phyloP scores from a whole-genome alignment of 768 basidiomycete species.

The Piloderma croceum region DNA sequence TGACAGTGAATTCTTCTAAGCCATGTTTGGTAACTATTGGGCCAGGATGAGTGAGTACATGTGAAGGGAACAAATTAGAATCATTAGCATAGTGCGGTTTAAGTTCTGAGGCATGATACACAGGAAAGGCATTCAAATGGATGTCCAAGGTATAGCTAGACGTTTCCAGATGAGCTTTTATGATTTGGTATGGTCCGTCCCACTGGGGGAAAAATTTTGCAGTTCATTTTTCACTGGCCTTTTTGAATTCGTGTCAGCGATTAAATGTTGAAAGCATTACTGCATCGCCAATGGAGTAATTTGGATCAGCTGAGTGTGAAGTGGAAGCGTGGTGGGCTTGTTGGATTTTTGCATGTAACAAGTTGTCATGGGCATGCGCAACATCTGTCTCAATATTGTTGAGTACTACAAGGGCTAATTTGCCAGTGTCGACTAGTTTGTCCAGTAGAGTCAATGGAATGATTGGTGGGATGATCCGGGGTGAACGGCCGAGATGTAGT shows the following conservation, averaged over 20 bases:
- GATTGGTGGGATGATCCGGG: conserved; percentile 10
- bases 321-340: no score
- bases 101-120: conserved; percentile 10
- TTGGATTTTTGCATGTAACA: no score
- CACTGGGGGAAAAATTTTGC: no score
- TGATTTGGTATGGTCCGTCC: conserved; percentile 13
- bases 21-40: no score
- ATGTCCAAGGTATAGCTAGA: conserved; percentile 15
- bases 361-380: conserved; percentile 21
- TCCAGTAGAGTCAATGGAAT: background rate
- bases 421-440: no score
- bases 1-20: no score
- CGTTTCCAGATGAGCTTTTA: background rate
- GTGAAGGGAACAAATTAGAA: conserved; percentile 9
- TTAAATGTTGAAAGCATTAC: conserved; percentile 11
- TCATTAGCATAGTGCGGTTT: conserved; percentile 7
- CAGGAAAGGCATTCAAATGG: conserved; percentile 7
- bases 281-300: conserved; percentile 4
- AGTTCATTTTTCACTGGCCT: conserved; percentile 4
- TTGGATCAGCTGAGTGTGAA: conserved; percentile 4
- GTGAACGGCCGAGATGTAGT: conserved; percentile 8
- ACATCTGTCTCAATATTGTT: conserved; percentile 7
- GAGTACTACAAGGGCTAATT: background rate
- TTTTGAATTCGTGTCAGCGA: conserved; percentile 1
- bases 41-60: no score